Conservation (phyloP, 257 asterid genomes). For the Penstemon eatonii region DNA sequence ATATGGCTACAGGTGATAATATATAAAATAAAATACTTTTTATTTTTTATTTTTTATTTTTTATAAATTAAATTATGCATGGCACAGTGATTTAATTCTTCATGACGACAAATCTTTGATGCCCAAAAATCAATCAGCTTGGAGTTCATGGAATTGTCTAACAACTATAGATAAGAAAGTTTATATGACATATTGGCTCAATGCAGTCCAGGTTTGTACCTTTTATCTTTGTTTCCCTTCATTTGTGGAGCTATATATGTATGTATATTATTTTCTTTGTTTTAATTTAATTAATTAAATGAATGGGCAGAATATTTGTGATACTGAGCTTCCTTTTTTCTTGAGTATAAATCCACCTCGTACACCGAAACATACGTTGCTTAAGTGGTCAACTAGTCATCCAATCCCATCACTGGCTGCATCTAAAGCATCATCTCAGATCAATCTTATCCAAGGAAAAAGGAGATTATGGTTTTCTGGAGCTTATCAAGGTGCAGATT, state of each 20-base stretch:
- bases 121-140: conserved; percentile 69
- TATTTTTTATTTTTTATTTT: neutral
- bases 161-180: conserved; percentile 45
- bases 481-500: conserved; percentile 78
- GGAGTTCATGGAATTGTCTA: conserved; percentile 83
- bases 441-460: conserved; percentile 76
- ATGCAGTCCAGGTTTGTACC: conserved; percentile 55
- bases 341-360: conserved; percentile 86
- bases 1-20: conserved; percentile 75
- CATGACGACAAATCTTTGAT: conserved; percentile 62
- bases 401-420: conserved; percentile 96
- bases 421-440: conserved; percentile 70
- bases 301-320: conserved; percentile 57
- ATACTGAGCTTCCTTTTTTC: conserved; percentile 58
- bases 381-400: conserved; percentile 88
- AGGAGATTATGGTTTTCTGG: conserved; percentile 95
- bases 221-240: neutral
- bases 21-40: no score
- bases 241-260: no score
- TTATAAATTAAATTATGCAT: neutral
- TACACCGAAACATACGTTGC: conserved; percentile 57
- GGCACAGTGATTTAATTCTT: conserved; percentile 66
- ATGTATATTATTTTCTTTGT: no score
- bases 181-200: conserved; percentile 79
- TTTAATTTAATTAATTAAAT: neutral